Evolutionary conservation across 192 early-diverging fungal species (phyloP).

Genomic region (Coemansia guatemalensis): DNA sequence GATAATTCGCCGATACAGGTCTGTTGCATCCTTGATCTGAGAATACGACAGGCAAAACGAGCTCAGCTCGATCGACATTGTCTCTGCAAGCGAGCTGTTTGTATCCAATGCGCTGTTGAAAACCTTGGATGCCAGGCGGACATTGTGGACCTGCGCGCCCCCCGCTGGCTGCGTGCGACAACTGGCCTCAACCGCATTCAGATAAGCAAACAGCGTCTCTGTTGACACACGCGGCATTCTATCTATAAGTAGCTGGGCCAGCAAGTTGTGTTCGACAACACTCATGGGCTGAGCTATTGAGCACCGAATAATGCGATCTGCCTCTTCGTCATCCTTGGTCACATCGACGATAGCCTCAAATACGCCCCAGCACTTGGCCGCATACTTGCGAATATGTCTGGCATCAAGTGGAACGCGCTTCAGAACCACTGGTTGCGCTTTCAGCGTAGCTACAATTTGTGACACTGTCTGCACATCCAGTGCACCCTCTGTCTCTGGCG

Average conservation of each 20-base stretch:
- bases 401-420: constrained; percentile 11
- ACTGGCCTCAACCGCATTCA: constrained; percentile 46
- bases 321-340: background rate
- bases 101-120: constrained; percentile 24
- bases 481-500: background rate
- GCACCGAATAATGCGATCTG: constrained; percentile 20
- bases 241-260: constrained; percentile 28
- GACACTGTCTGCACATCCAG: constrained; percentile 13
- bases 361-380: constrained; percentile 26
- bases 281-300: constrained; percentile 34
- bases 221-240: constrained; percentile 4
- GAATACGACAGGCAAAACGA: constrained; percentile 47
- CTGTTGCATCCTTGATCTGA: constrained; percentile 42
- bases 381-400: constrained; percentile 24
- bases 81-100: constrained; percentile 19
- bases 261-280: constrained; percentile 29
- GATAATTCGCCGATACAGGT: constrained; percentile 34
- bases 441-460: constrained; percentile 4
- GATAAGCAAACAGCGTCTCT: constrained; percentile 32
- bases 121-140: constrained; percentile 30
- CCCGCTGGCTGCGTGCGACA: constrained; percentile 24
- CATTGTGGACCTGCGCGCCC: constrained; percentile 25
- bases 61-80: constrained; percentile 39
- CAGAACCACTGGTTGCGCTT: constrained; percentile 22
- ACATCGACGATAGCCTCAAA: constrained; percentile 13